Evolutionary conservation across 768 basidiomycete genomes (phyloP).

Genomic region (Suillus decipiens): DNA sequence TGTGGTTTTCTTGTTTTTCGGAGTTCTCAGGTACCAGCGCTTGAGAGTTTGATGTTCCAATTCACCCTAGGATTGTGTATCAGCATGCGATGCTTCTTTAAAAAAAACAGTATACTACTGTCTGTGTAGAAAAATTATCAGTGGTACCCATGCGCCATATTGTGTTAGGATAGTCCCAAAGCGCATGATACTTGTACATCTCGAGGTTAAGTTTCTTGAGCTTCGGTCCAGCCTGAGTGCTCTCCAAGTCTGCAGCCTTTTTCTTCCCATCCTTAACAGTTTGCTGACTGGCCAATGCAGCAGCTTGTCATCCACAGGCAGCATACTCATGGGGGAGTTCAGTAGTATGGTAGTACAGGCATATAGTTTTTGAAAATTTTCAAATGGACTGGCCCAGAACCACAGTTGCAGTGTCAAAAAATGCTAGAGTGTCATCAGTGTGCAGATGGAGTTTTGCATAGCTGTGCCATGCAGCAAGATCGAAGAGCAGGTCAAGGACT

Average conservation of each 20-base stretch:
- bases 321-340: slow-evolving; percentile 34
- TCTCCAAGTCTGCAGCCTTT: background rate
- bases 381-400: slow-evolving; percentile 25
- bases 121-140: slow-evolving; percentile 37
- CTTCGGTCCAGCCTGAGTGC: background rate
- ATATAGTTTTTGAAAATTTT: slow-evolving; percentile 25
- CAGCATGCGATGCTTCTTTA: background rate
- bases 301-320: slow-evolving; percentile 21
- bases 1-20: slow-evolving; percentile 29
- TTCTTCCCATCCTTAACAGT: background rate
- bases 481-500: slow-evolving; percentile 15
- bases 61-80: slow-evolving; percentile 32
- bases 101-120: slow-evolving; percentile 14
- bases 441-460: slow-evolving; percentile 9
- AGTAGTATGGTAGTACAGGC: slow-evolving; percentile 26
- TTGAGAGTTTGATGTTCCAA: slow-evolving; percentile 40
- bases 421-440: slow-evolving; percentile 1
- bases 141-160: slow-evolving; percentile 31
- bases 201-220: slow-evolving; percentile 12
- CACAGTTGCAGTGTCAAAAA: slow-evolving; percentile 25
- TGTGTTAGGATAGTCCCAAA: slow-evolving; percentile 15
- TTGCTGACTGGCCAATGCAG: slow-evolving; percentile 2
- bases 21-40: slow-evolving; percentile 35
- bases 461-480: slow-evolving; percentile 14
- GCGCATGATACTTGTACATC: slow-evolving; percentile 17